Evolutionary conservation across 208 protist genomes (phyloP), one percentile per base, ranked within the genome.

Genomic region (Lotmaria passim): DNA sequence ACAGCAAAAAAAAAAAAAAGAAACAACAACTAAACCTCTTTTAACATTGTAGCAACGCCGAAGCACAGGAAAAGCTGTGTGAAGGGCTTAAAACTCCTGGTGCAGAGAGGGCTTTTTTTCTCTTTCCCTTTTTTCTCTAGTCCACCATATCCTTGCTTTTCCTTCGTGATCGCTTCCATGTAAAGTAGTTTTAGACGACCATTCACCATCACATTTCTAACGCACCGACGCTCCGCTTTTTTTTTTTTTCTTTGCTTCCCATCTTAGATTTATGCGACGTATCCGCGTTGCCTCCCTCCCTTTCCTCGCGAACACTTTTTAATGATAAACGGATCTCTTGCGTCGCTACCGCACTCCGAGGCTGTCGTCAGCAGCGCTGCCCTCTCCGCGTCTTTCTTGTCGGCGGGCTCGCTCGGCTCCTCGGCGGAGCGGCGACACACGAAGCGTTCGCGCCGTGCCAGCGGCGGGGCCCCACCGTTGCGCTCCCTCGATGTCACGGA

Each of bases 401-500:
- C 61, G 0, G n/a, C n/a, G n/a, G n/a, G n/a, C n/a, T 57, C 69
- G 14, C 31, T 67, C 23, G 52, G 39, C 11, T 59, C 47, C 0
- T 43, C 60, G 24, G 14, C 39, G 21, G 15, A 26, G 11, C 50
- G 19, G 7, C 39, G 23, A 7, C 26, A 28, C 33, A 36, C 44
- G 14, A 2, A 30, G 4, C 43, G 51, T 4, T 68, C 30, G 4
- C 46, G 36, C 1, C 44, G 43, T 3, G 1, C 30, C 14, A 36
- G 41, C 19, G n/a, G n/a, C n/a, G 30, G 28, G 12, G 10, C 36
- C 4, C 36, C 52, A 7, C 63, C 63, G n/a, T 61, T 38, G 17
- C 69, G 53, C 4, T 75, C 69, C 3, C 44, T 64, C 21, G 69
- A 75, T 6, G 46, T 43, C 12, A 75, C 69, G n/a, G 69, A 69